Percentiles rank a stretch among this genome's conserved stretches.
Conservation (phyloP, 192 early-diverging fungal species). For the Backusella tuberculispora region DNA sequence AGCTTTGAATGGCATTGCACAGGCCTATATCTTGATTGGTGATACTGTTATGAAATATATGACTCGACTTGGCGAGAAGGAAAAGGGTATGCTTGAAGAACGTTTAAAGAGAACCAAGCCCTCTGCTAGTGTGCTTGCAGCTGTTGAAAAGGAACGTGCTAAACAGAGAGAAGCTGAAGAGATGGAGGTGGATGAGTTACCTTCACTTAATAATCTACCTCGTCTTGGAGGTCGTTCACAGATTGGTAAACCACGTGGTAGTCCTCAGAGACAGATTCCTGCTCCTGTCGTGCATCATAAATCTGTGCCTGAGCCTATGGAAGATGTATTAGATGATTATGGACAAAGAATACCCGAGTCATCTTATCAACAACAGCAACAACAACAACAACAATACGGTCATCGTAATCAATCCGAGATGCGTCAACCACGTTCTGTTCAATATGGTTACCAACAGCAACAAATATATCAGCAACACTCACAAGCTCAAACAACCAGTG, state of each 20-base stretch:
- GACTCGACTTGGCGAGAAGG: conserved; percentile 77
- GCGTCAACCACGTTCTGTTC: conserved; percentile 11
- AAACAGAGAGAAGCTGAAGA: conserved; percentile 40
- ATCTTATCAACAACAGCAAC: no score
- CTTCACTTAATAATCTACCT: conserved; percentile 25
- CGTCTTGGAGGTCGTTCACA: conserved; percentile 15
- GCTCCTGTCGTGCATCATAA: conserved; percentile 26
- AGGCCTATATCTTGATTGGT: conserved; percentile 76
- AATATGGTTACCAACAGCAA: conserved; percentile 28
- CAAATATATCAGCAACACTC: conserved; percentile 32
- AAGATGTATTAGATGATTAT: conserved; percentile 36
- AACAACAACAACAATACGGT: background rate
- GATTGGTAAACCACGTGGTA: conserved; percentile 29
- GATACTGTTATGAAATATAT: conserved; percentile 76
- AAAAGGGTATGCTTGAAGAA: conserved; percentile 81
- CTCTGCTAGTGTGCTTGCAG: conserved; percentile 46
- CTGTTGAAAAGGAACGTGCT: conserved; percentile 29
- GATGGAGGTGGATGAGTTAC: conserved; percentile 38
- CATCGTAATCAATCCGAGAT: conserved; percentile 16
- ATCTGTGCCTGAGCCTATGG: conserved; percentile 44
- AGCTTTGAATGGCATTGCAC: conserved; percentile 69
- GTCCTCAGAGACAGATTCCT: conserved; percentile 18
- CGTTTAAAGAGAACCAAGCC: conserved; percentile 62
- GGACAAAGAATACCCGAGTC: background rate
- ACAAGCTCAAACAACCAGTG: conserved; percentile 33